phyloP scores from a whole-genome alignment of 495 filamentous ascomycete species.

The Penicillium maclennaniae region DNA sequence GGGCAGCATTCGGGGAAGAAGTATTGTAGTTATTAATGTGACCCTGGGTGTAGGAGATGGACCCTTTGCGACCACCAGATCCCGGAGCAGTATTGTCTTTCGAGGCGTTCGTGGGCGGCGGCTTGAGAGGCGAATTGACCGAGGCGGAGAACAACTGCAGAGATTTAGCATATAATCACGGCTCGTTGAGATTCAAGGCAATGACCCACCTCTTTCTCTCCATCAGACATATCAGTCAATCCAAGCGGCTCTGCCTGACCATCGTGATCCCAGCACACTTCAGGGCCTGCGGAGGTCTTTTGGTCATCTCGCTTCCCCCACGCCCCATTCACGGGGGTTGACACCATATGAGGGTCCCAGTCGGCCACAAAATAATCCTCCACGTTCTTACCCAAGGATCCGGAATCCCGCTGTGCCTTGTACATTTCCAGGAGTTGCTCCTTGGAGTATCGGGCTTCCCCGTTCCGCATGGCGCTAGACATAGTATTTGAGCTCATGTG shows the following conservation, averaged over 20 bases:
- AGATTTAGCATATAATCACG: conserved; percentile 15
- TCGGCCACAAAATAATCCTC: conserved; percentile 67
- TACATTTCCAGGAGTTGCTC: conserved; percentile 79
- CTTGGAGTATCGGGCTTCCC: conserved; percentile 71
- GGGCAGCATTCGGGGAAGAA: conserved; percentile 57
- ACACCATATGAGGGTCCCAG: conserved; percentile 70
- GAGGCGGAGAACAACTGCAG: conserved; percentile 70
- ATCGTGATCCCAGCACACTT: conserved; percentile 84
- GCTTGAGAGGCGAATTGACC: conserved; percentile 91
- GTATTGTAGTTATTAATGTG: conserved; percentile 43
- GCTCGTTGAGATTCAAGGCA: conserved; percentile 7
- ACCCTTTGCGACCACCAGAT: conserved; percentile 66
- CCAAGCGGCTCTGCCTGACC: conserved; percentile 70
- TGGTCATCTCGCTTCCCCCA: conserved; percentile 77
- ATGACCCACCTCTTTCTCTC: conserved; percentile 71
- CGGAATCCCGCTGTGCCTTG: conserved; percentile 54
- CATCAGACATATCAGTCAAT: conserved; percentile 70
- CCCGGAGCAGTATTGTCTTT: conserved; percentile 64
- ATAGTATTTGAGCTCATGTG: conserved; percentile 52
- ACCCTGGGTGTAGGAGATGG: conserved; percentile 60
- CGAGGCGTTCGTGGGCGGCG: conserved; percentile 63
- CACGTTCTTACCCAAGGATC: conserved; percentile 57
- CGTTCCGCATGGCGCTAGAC: conserved; percentile 49
- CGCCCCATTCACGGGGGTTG: conserved; percentile 56
- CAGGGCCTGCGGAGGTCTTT: conserved; percentile 63